These are phyloP conservation scores for Kwoniella botswanensis DNA, from an alignment of 768 basidiomycete genomes.

Conservation along the genomic window DNA sequence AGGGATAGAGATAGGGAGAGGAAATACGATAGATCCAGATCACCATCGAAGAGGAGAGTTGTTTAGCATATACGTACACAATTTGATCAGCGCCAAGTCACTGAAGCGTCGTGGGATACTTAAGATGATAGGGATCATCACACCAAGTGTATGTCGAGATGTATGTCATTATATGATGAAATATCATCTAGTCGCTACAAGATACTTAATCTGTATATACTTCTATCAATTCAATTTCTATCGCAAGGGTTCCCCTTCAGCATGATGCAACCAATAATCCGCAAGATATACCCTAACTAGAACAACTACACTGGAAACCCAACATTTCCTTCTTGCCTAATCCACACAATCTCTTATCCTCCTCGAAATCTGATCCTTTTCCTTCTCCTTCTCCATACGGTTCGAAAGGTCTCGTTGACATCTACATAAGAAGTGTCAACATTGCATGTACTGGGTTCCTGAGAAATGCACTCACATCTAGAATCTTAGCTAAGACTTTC, in stretches of 20 bases:
- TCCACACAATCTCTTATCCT: conserved; percentile 71
- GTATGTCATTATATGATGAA: conserved; percentile 11
- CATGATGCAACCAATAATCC: not conserved
- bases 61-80: conserved; percentile 13
- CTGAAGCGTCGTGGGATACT: no score
- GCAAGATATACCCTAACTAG: conserved; percentile 61
- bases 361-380: conserved; percentile 64
- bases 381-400: conserved; percentile 76
- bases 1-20: conserved; percentile 23
- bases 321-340: conserved; percentile 75
- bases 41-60: conserved; percentile 37
- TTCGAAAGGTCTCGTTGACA: conserved; percentile 85
- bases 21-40: conserved; percentile 33
- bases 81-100: no score
- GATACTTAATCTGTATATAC: not conserved
- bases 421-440: conserved; percentile 61
- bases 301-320: conserved; percentile 93
- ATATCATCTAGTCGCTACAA: not conserved
- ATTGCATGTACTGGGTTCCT: not conserved
- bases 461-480: conserved; percentile 66
- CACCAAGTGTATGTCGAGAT: not conserved
- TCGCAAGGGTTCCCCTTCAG: not conserved
- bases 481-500: conserved; percentile 74
- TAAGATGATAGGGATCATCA: no score
- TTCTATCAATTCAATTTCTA: not conserved